These are phyloP conservation scores for Globisporangium camurandrum DNA, from an alignment of 352 stramenopile species.

Conservation along the genomic window DNA sequence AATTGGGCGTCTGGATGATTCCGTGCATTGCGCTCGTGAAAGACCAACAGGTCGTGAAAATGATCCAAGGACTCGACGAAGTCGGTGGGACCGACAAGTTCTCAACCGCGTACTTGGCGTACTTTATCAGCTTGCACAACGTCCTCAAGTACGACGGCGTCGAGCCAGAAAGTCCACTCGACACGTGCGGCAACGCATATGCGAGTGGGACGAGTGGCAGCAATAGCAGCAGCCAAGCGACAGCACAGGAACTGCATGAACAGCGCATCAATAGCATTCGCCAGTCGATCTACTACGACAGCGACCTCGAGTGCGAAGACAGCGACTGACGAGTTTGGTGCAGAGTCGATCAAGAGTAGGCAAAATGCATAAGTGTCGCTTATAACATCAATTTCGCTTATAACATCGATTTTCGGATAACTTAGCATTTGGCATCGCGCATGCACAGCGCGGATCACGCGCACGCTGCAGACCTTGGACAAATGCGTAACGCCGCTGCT, in stretches of 20 bases:
- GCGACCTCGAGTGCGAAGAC: conserved; percentile 74
- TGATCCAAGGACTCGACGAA: conserved; percentile 94
- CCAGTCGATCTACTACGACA: conserved; percentile 83
- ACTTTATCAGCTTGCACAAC: conserved; percentile 88
- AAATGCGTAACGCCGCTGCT: too few species aligned
- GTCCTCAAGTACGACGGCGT: conserved; percentile 95
- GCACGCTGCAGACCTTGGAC: neutral
- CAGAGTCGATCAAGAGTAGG: too few species aligned
- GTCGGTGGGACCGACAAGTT: conserved; percentile 93
- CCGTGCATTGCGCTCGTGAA: conserved; percentile 94
- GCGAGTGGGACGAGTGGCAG: conserved; percentile 21
- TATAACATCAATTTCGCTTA: too few species aligned
- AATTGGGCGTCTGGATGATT: conserved; percentile 94
- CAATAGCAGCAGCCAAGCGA: too few species aligned
- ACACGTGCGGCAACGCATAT: conserved; percentile 64
- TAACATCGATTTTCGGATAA: too few species aligned
- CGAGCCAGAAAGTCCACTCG: conserved; percentile 47
- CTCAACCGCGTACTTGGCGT: conserved; percentile 87
- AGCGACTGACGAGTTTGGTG: conserved; percentile 21
- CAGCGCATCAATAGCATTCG: conserved; percentile 58
- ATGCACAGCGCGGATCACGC: neutral
- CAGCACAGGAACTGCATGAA: conserved; percentile 34
- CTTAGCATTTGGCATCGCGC: neutral
- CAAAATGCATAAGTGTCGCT: too few species aligned
- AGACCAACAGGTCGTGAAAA: conserved; percentile 94